Conservation (phyloP, 352 stramenopile species). For the Phytophthora pluvialis region DNA sequence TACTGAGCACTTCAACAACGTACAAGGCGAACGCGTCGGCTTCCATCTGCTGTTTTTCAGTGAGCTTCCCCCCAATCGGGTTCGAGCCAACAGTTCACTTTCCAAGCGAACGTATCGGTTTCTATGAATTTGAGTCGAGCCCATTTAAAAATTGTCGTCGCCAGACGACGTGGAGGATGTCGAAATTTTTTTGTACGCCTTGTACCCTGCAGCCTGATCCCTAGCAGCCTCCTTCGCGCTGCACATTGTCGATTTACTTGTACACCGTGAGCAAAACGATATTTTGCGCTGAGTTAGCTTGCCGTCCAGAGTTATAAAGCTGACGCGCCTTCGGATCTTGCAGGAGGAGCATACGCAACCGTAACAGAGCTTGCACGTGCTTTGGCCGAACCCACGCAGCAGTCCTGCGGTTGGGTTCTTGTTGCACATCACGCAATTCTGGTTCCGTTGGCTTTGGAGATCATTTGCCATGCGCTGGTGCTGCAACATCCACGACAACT, state of each 20-base stretch:
- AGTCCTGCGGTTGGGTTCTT: constrained; percentile 29
- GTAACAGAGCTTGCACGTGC: constrained; percentile 36
- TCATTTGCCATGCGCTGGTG: not conserved
- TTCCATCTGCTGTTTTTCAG: too few relatives aligned
- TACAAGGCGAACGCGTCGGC: too few relatives aligned
- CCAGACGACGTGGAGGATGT: constrained; percentile 21
- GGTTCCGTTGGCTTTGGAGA: constrained; percentile 13
- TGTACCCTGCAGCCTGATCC: constrained; percentile 28
- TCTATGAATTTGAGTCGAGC: too few relatives aligned
- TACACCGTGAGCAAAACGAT: constrained; percentile 41
- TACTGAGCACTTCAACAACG: too few relatives aligned
- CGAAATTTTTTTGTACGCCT: constrained; percentile 29
- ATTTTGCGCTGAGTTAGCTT: constrained; percentile 42
- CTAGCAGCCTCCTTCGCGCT: constrained; percentile 27
- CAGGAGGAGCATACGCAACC: constrained; percentile 38
- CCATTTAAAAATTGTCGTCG: constrained; percentile 8
- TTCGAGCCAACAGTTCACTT: too few relatives aligned
- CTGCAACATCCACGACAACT: constrained; percentile 52
- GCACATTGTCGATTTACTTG: constrained; percentile 29
- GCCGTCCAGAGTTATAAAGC: constrained; percentile 38
- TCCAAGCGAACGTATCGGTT: too few relatives aligned
- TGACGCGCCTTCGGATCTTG: constrained; percentile 39
- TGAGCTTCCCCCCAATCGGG: too few relatives aligned
- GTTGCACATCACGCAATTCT: constrained; percentile 36
- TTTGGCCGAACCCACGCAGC: constrained; percentile 21